phyloP scores from a whole-genome alignment of 106 monocot genomes.

The Narthecium ossifragum region DNA sequence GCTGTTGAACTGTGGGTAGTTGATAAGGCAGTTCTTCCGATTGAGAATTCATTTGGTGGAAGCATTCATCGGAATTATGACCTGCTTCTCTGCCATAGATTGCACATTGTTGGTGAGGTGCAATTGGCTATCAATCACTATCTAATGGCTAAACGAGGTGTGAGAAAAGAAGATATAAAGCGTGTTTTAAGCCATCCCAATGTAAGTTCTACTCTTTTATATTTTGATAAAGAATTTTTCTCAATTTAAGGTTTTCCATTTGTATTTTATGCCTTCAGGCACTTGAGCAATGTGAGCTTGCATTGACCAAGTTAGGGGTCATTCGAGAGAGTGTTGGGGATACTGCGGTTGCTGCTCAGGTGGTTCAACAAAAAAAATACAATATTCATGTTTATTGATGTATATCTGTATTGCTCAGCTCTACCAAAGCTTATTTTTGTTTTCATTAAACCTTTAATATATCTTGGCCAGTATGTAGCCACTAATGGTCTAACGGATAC shows the following conservation, averaged over 20 bases:
- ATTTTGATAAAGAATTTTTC: background rate
- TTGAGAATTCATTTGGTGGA: slow-evolving; percentile 69
- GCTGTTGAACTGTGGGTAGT: slow-evolving; percentile 74
- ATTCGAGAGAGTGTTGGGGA: slow-evolving; percentile 50
- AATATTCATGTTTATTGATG: background rate
- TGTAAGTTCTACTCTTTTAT: slow-evolving; percentile 17
- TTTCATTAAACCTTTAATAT: background rate
- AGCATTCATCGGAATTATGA: slow-evolving; percentile 75
- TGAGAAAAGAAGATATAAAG: slow-evolving; percentile 43
- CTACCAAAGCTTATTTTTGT: background rate
- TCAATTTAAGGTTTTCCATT: background rate
- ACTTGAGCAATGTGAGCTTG: slow-evolving; percentile 57
- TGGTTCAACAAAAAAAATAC: slow-evolving; percentile 2
- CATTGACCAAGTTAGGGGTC: slow-evolving; percentile 32
- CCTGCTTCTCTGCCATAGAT: slow-evolving; percentile 55
- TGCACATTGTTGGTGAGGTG: slow-evolving; percentile 81
- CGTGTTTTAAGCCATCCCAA: slow-evolving; percentile 76
- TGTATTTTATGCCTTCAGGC: slow-evolving; percentile 26
- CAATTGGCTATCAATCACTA: slow-evolving; percentile 54
- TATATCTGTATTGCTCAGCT: no score
- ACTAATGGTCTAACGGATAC: slow-evolving; percentile 47
- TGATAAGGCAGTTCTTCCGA: slow-evolving; percentile 79
- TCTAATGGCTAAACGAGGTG: slow-evolving; percentile 60
- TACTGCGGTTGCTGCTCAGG: slow-evolving; percentile 79
- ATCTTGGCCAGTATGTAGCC: slow-evolving; percentile 38